Conservation (phyloP, 805 yeast species). For the Ogataea glucozyma region DNA sequence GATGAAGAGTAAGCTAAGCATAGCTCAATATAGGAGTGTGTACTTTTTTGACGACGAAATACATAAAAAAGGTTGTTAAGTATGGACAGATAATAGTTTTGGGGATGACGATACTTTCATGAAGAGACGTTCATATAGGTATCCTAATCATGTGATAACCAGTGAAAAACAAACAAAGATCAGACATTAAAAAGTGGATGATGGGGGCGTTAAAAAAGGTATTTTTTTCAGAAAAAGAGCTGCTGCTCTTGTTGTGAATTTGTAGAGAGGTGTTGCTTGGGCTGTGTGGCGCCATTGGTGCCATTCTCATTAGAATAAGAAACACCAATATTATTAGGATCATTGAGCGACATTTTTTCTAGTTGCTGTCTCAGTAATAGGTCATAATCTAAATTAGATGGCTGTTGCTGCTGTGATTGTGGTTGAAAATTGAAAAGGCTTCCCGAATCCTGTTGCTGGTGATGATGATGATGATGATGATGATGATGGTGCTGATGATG, state of each 20-base stretch:
- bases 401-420: conserved; percentile 4
- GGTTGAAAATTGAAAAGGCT: no score
- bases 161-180: neutral
- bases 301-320: conserved; percentile 6
- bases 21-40: neutral
- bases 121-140: no score
- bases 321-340: conserved; percentile 10
- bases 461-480: conserved; percentile 8
- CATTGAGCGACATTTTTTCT: conserved; percentile 29
- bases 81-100: no score
- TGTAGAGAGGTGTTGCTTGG: conserved; percentile 6
- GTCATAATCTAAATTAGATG: conserved; percentile 28
- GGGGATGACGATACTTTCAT: no score
- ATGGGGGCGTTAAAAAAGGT: conserved; percentile 4
- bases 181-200: no score
- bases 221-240: conserved; percentile 18
- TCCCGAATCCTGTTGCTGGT: conserved; percentile 13
- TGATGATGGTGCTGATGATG: conserved; percentile 11
- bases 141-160: neutral
- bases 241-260: conserved; percentile 16
- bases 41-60: conserved; percentile 5
- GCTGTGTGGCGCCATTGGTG: conserved; percentile 10
- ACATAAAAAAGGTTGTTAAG: conserved; percentile 1
- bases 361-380: conserved; percentile 31
- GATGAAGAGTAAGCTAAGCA: conserved; percentile 24